phyloP scores from a whole-genome alignment of 1,139 yeast species.

The Lodderomyces parapsilosis region DNA sequence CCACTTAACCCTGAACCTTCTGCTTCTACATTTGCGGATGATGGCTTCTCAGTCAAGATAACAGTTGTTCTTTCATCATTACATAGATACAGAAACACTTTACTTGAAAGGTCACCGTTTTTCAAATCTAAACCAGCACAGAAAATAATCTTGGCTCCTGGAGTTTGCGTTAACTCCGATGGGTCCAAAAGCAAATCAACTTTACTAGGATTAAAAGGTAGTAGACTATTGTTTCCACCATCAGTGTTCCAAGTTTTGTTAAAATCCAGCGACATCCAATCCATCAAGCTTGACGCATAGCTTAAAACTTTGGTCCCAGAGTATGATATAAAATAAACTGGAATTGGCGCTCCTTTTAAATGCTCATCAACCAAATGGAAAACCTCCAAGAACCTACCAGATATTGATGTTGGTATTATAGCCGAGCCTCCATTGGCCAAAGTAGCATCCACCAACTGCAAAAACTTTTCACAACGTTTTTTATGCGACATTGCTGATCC shows the following conservation, averaged over 20 bases:
- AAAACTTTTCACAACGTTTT: conserved; percentile 62
- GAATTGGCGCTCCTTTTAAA: conserved; percentile 57
- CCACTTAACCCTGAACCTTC: conserved; percentile 20
- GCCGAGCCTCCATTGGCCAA: conserved; percentile 74
- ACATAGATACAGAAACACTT: conserved; percentile 59
- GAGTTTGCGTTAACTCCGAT: conserved; percentile 51
- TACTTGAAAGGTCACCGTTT: conserved; percentile 61
- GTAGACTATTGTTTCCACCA: conserved; percentile 25
- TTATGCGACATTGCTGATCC: conserved; percentile 69
- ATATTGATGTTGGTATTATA: conserved; percentile 78
- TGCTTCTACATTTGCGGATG: conserved; percentile 9
- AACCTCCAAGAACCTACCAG: conserved; percentile 80
- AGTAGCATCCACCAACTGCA: conserved; percentile 63
- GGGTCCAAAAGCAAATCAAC: conserved; percentile 57
- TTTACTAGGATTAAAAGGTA: conserved; percentile 72
- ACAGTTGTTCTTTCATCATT: conserved; percentile 66
- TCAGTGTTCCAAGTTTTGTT: conserved; percentile 66
- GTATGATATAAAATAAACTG: conserved; percentile 72
- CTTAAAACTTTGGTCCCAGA: conserved; percentile 78
- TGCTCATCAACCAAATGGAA: conserved; percentile 66
- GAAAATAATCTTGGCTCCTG: conserved; percentile 80
- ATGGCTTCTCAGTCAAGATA: conserved; percentile 65
- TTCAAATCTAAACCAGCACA: conserved; percentile 73
- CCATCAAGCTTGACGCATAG: conserved; percentile 85
- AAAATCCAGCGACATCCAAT: conserved; percentile 89